Percentiles rank a stretch among this genome's conserved stretches.
Evolutionary conservation across 2,329 filamentous ascomycete species (phyloP).

Genomic region (Curvularia hawaiiensis): DNA sequence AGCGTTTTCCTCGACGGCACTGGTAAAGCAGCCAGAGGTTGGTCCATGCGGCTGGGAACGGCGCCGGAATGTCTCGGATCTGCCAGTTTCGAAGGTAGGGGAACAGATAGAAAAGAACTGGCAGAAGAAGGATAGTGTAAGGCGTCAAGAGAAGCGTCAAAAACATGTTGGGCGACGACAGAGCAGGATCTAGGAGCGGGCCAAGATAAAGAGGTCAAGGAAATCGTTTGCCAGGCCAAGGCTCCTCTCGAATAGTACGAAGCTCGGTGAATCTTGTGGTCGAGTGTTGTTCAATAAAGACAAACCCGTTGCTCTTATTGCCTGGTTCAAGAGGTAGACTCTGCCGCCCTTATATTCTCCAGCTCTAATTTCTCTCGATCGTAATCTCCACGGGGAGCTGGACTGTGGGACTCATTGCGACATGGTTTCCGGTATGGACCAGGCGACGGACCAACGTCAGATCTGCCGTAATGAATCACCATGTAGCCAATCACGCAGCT

Average conservation of each 20-base stretch:
- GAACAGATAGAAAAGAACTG: slow-evolving; percentile 62
- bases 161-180: slow-evolving; percentile 31
- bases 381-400: neutral
- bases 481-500: slow-evolving; percentile 22
- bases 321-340: neutral
- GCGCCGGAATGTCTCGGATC: slow-evolving; percentile 62
- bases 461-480: slow-evolving; percentile 1
- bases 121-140: slow-evolving; percentile 54
- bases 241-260: neutral
- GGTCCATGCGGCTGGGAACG: slow-evolving; percentile 69
- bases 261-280: slow-evolving; percentile 2
- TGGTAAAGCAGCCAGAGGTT: slow-evolving; percentile 79
- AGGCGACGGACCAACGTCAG: slow-evolving; percentile 19
- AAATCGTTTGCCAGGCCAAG: neutral
- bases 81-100: slow-evolving; percentile 65
- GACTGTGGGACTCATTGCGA: neutral
- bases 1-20: slow-evolving; percentile 64
- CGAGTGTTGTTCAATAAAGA: neutral
- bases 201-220: neutral
- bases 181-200: slow-evolving; percentile 2
- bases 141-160: slow-evolving; percentile 50
- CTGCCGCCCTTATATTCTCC: slow-evolving; percentile 10
- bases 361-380: neutral
- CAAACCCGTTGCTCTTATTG: neutral
- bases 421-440: slow-evolving; percentile 19